Conservation (phyloP, 2,329 filamentous ascomycete species). For the Thielaviopsis cerberus region DNA sequence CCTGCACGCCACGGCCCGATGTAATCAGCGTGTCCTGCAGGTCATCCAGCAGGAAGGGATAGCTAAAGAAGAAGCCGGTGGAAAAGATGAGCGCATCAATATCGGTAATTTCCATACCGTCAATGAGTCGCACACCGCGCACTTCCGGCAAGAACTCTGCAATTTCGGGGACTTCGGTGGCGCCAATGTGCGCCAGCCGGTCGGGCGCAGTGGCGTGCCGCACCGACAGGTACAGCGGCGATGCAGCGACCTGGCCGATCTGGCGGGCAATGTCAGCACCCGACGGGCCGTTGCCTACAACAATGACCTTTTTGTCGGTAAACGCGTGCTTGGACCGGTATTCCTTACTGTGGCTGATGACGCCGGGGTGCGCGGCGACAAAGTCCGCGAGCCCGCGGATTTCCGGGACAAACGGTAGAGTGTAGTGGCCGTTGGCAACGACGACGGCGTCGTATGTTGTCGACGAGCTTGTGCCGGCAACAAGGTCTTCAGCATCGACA, state of each 20-base stretch:
- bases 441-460: constrained; percentile 55
- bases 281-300: constrained; percentile 71
- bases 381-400: constrained; percentile 42
- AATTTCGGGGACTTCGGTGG: constrained; percentile 39
- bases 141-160: constrained; percentile 33
- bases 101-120: constrained; percentile 44
- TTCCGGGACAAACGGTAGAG: constrained; percentile 46
- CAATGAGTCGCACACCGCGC: constrained; percentile 45
- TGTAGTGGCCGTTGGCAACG: constrained; percentile 59
- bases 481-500: constrained; percentile 1
- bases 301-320: constrained; percentile 51
- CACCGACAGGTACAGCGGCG: constrained; percentile 47
- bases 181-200: constrained; percentile 26
- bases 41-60: constrained; percentile 44
- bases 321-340: constrained; percentile 52
- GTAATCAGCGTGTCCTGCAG: constrained; percentile 37
- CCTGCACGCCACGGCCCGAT: constrained; percentile 49
- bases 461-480: constrained; percentile 21
- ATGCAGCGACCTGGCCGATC: constrained; percentile 41
- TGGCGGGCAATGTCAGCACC: constrained; percentile 70
- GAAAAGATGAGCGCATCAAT: constrained; percentile 70
- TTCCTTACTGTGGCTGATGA: constrained; percentile 59
- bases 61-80: constrained; percentile 75
- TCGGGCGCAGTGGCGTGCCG: constrained; percentile 30
- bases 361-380: constrained; percentile 35